phyloP scores from a whole-genome alignment of 176 grass and related monocot genomes.

The Carex parvula region DNA sequence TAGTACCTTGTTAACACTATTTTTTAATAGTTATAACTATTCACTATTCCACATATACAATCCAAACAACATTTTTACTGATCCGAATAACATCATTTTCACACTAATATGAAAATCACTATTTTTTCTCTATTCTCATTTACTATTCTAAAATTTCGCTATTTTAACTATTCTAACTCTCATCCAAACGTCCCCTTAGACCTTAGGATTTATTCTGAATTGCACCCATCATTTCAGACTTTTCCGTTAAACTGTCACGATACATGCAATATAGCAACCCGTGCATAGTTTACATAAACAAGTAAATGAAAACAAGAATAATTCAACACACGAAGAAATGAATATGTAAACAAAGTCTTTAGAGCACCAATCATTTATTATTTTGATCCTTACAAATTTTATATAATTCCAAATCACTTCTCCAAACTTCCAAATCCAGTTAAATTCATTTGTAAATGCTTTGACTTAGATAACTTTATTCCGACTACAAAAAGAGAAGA shows the following conservation, averaged over 20 bases:
- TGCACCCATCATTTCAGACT: too few relatives aligned
- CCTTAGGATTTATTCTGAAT: too few relatives aligned
- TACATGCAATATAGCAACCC: background rate
- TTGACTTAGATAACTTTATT: conserved; percentile 5
- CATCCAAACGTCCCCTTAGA: too few relatives aligned
- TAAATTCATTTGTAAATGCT: background rate
- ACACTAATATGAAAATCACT: too few relatives aligned
- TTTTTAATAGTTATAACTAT: too few relatives aligned
- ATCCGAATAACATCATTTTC: too few relatives aligned
- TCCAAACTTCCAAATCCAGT: background rate
- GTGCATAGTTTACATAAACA: background rate
- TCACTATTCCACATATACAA: too few relatives aligned
- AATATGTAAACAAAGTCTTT: background rate
- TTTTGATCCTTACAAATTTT: background rate
- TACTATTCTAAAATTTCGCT: too few relatives aligned
- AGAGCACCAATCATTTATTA: background rate
- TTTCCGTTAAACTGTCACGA: background rate
- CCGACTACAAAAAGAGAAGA: background rate
- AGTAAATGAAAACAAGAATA: background rate
- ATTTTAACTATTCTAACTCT: too few relatives aligned
- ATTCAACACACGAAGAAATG: background rate
- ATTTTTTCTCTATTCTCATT: too few relatives aligned
- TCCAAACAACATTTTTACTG: too few relatives aligned
- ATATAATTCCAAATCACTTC: background rate
- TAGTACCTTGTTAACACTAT: too few relatives aligned